phyloP scores from a whole-genome alignment of 768 basidiomycete species.

The Auriculariales sp. region DNA sequence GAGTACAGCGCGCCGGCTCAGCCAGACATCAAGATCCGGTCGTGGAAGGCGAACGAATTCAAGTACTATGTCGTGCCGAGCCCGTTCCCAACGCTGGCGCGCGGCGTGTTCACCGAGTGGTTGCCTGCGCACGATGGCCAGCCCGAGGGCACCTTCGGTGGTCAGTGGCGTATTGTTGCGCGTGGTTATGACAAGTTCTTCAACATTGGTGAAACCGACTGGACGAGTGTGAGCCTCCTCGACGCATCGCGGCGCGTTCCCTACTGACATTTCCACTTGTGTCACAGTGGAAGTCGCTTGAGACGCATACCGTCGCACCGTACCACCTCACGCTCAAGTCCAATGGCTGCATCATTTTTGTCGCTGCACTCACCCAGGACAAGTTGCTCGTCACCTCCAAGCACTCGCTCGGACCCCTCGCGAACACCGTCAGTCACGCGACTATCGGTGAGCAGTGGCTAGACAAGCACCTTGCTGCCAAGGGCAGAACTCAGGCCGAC shows the following conservation, averaged over 20 bases:
- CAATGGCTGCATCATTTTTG: conserved; percentile 94
- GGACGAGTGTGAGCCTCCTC: conserved; percentile 60
- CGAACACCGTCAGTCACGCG: conserved; percentile 47
- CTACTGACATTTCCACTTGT: neutral
- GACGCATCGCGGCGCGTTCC: neutral
- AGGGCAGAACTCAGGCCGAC: conserved; percentile 53
- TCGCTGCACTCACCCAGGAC: conserved; percentile 62
- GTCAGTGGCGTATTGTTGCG: conserved; percentile 50
- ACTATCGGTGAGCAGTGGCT: conserved; percentile 79
- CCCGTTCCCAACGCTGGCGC: conserved; percentile 88
- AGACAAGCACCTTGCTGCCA: conserved; percentile 41
- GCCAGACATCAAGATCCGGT: conserved; percentile 40
- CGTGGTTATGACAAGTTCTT: conserved; percentile 99
- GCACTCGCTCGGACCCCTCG: conserved; percentile 63
- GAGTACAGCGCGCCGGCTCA: conserved; percentile 43
- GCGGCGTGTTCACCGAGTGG: conserved; percentile 65
- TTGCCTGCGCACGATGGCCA: conserved; percentile 16
- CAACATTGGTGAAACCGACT: conserved; percentile 91
- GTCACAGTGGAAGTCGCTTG: conserved; percentile 61
- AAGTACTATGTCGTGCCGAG: conserved; percentile 83
- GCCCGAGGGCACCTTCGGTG: conserved; percentile 15
- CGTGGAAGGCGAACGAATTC: conserved; percentile 98
- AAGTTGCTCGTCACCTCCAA: conserved; percentile 83
- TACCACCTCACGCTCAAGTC: conserved; percentile 86
- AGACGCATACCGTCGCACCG: conserved; percentile 52